phyloP scores from a whole-genome alignment of 768 basidiomycete species.

The Cytidiella melzeri region DNA sequence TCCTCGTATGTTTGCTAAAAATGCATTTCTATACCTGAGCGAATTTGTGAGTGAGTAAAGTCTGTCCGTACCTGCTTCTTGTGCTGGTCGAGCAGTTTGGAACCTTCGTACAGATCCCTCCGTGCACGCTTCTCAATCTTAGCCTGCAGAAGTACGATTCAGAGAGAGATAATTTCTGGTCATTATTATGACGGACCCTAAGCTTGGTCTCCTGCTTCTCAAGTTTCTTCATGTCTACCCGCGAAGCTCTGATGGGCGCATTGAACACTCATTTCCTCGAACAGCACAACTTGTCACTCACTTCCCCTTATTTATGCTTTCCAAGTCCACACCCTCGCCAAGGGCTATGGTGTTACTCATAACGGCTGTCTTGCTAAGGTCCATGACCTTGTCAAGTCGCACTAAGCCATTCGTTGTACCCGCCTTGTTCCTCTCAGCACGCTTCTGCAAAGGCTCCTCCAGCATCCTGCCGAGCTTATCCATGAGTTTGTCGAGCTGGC shows the following conservation, averaged over 20 bases:
- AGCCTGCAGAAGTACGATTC: constrained; percentile 52
- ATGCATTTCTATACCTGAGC: too few species aligned
- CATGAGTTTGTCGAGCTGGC: constrained; percentile 65
- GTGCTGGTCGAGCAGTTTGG: constrained; percentile 88
- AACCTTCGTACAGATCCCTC: constrained; percentile 91
- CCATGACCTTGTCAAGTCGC: constrained; percentile 82
- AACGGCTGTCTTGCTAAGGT: constrained; percentile 73
- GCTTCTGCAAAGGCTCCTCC: constrained; percentile 54
- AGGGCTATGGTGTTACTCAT: constrained; percentile 78
- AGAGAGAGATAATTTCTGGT: not conserved
- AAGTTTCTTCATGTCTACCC: constrained; percentile 91
- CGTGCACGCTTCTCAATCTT: constrained; percentile 96
- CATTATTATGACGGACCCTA: constrained; percentile 39
- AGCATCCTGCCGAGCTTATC: constrained; percentile 53
- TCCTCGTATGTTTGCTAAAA: constrained; percentile 93
- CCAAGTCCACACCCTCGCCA: constrained; percentile 76
- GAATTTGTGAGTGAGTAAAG: too few species aligned
- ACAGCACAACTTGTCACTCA: constrained; percentile 30
- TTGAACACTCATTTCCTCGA: not conserved
- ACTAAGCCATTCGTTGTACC: constrained; percentile 51
- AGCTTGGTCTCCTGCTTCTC: constrained; percentile 98
- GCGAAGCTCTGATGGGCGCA: constrained; percentile 57
- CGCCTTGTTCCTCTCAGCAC: constrained; percentile 46
- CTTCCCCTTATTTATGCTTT: constrained; percentile 94
- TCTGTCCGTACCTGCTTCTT: constrained; percentile 76